Evolutionary conservation across 2,329 filamentous ascomycete species (phyloP).

Genomic region (Aspergillus fumigatus): DNA sequence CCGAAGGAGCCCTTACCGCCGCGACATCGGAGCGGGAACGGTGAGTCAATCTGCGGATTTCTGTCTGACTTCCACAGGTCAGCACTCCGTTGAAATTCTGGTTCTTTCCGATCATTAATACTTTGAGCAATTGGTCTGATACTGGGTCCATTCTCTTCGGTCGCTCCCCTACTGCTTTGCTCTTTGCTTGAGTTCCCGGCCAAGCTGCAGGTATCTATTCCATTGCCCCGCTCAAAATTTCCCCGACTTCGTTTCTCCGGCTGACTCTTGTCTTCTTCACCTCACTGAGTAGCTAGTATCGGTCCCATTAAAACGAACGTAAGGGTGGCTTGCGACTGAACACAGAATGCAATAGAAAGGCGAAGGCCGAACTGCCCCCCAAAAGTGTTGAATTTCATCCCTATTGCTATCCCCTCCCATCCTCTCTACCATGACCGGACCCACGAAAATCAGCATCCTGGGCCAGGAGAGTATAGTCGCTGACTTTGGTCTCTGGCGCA

Average conservation of each 20-base stretch:
- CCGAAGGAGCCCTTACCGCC: not conserved
- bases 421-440: constrained; percentile 32
- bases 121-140: not conserved
- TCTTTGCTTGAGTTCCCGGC: not conserved
- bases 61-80: not conserved
- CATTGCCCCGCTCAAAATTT: constrained; percentile 1
- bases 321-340: not conserved
- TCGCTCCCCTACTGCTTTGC: not conserved
- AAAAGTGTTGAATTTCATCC: constrained; percentile 7
- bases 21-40: constrained; percentile 18
- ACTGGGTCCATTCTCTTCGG: not conserved
- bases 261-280: not conserved
- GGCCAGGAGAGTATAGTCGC: constrained; percentile 87
- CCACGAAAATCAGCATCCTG: constrained; percentile 71
- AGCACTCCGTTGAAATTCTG: not conserved
- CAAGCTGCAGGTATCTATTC: not conserved
- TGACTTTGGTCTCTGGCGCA: constrained; percentile 84
- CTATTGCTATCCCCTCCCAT: constrained; percentile 3
- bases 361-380: constrained; percentile 4
- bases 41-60: constrained; percentile 13
- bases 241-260: not conserved
- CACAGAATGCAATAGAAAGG: constrained; percentile 11
- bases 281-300: not conserved
- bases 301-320: not conserved
- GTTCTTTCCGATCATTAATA: not conserved